These are phyloP conservation scores for Ehretia macrophylla DNA, from an alignment of 257 asterid species.

Conservation along the genomic window DNA sequence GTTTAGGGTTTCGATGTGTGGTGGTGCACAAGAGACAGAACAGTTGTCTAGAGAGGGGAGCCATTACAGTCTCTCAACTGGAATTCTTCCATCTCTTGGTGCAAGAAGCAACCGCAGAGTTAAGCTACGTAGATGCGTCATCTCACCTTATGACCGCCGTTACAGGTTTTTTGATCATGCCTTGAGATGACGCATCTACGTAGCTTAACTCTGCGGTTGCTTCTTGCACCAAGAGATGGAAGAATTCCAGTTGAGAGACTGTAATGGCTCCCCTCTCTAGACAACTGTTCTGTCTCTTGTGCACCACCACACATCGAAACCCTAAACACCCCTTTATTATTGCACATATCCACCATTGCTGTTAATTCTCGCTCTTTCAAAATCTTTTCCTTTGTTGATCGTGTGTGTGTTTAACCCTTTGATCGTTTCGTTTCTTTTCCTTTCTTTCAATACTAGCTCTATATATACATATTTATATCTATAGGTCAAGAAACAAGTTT, in stretches of 20 bases:
- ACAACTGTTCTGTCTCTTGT: slow-evolving; percentile 33
- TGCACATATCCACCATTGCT: slow-evolving; percentile 13
- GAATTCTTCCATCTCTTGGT: slow-evolving; percentile 55
- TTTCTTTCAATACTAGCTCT: no score
- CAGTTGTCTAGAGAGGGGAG: slow-evolving; percentile 42
- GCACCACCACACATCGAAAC: slow-evolving; percentile 43
- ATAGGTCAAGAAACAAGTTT: no score
- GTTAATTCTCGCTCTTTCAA: background rate
- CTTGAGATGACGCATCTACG: slow-evolving; percentile 37
- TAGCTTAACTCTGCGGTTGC: slow-evolving; percentile 33
- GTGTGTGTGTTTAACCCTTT: no score
- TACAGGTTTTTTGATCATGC: slow-evolving; percentile 31
- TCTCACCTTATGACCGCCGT: slow-evolving; percentile 52
- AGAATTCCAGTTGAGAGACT: slow-evolving; percentile 38
- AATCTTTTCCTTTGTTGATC: no score
- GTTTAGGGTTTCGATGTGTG: slow-evolving; percentile 42
- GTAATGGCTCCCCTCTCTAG: slow-evolving; percentile 44
- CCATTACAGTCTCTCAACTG: slow-evolving; percentile 35
- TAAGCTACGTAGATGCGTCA: slow-evolving; percentile 36
- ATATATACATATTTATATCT: background rate
- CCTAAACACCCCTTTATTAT: slow-evolving; percentile 15
- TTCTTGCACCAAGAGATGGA: slow-evolving; percentile 52
- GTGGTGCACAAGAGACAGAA: slow-evolving; percentile 32
- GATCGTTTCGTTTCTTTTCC: background rate
- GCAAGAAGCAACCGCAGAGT: slow-evolving; percentile 32